Percentiles rank a stretch among this genome's conserved stretches.
These are phyloP conservation scores for Citrus sinensis DNA, from an alignment of 345 rosid species.

Conservation along the genomic window DVS_A1.0 CM039165.1:14774001-14774500, in stretches of 20 bases:
- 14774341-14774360: conserved; percentile 97
- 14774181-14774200: not conserved
- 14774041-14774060: not conserved
- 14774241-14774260: not conserved
- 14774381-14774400: conserved; percentile 59
- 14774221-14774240: not conserved
- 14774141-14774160: not conserved
- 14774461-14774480: not conserved
- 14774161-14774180: not conserved
- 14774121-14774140: not conserved
- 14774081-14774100: not conserved
- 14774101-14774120: not conserved
- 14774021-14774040: not conserved
- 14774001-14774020: not conserved
- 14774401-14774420: not conserved
- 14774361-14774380: conserved; percentile 81
- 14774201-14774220: not conserved
- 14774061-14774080: not conserved
- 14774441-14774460: not conserved
- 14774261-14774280: not conserved
- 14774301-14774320: conserved; percentile 44
- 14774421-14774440: not conserved
- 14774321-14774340: conserved; percentile 58
- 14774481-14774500: conserved; percentile 6
- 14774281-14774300: not conserved